These are phyloP conservation scores for Nicotiana benthamiana DNA, from an alignment of 257 asterid species.

Conservation along the genomic window DNA sequence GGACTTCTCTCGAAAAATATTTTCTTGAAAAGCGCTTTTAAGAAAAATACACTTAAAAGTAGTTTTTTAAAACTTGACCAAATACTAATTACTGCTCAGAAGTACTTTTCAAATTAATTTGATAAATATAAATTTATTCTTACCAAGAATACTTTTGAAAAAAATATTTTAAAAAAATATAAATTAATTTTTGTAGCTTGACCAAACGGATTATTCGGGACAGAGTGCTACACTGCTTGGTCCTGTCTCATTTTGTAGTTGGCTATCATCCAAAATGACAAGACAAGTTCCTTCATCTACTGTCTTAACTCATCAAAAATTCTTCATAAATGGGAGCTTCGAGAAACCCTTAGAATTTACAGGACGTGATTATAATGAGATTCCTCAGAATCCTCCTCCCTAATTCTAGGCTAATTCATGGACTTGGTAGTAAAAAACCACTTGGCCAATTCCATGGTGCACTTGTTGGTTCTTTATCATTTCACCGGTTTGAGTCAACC, in stretches of 20 bases:
- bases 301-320: background rate
- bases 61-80: too few relatives aligned
- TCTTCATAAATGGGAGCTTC: background rate
- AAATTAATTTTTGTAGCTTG: too few relatives aligned
- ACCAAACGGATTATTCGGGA: too few relatives aligned
- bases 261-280: background rate
- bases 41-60: too few relatives aligned
- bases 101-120: too few relatives aligned
- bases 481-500: slow-evolving; percentile 17
- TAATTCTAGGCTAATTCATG: background rate
- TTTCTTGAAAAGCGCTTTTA: too few relatives aligned
- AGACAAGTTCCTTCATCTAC: background rate
- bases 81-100: too few relatives aligned
- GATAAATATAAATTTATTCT: too few relatives aligned
- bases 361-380: background rate
- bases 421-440: background rate
- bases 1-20: too few relatives aligned
- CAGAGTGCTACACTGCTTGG: too few relatives aligned
- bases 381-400: background rate
- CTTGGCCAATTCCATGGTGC: background rate
- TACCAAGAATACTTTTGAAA: too few relatives aligned
- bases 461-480: background rate
- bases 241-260: background rate
- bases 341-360: background rate
- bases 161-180: too few relatives aligned